These are phyloP conservation scores for Suillus lakei DNA, from an alignment of 768 basidiomycete genomes.

Conservation along the genomic window DNA sequence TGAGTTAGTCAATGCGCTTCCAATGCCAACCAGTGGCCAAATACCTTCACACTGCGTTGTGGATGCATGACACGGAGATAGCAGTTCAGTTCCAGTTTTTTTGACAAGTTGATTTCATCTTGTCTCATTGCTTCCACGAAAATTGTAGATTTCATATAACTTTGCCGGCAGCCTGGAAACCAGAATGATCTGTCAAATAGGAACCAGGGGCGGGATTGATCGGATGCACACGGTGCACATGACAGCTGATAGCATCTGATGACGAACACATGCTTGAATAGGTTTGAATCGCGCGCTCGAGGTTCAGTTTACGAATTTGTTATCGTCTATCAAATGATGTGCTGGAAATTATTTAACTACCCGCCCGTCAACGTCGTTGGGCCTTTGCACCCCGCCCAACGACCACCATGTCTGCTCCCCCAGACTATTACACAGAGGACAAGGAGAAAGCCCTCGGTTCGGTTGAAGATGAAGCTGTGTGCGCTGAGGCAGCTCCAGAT, in stretches of 20 bases:
- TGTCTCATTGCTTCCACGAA: not conserved
- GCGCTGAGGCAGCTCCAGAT: slow-evolving; percentile 32
- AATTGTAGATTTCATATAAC: not conserved
- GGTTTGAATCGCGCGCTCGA: not conserved
- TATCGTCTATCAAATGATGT: not conserved
- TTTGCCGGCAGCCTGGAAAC: not conserved
- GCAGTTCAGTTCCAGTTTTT: not conserved
- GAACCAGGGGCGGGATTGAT: not conserved
- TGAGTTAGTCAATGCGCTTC: not conserved
- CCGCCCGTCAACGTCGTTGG: not conserved
- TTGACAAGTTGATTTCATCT: not conserved
- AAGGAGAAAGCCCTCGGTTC: slow-evolving; percentile 23
- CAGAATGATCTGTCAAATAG: not conserved
- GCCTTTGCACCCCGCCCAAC: not conserved
- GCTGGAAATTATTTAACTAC: not conserved
- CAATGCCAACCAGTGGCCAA: not conserved
- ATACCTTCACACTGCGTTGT: not conserved
- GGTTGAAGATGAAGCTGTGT: not conserved
- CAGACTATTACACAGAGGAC: slow-evolving; percentile 16
- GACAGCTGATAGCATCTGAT: too few relatives aligned
- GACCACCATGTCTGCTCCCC: not conserved
- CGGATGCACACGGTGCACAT: not conserved
- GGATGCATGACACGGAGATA: not conserved
- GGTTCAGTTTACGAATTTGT: not conserved
- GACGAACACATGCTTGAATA: not conserved